Evolutionary conservation across 2,329 filamentous ascomycete species (phyloP), one percentile per base, ranked within the genome.

Genomic region (Curvularia spicifera): DNA sequence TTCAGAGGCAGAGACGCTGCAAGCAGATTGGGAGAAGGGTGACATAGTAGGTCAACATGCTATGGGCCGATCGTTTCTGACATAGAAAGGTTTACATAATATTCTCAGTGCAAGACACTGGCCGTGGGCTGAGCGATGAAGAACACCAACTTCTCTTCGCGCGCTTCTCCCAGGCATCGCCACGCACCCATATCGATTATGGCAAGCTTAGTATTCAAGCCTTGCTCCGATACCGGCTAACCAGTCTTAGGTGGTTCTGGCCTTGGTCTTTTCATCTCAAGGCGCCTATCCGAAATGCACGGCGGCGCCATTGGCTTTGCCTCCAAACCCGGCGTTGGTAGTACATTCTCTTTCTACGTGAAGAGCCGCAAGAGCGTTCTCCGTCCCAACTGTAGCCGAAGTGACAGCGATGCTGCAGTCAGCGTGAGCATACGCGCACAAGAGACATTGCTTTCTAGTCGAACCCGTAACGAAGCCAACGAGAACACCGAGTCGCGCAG

Each of bases 81-180:
- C 10, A 2, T n/a, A 57, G 68, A 4, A 66, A 70, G 15, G 52
- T 80, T 0, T 80, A 76, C 59, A 56, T 78, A 52, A 61, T 76
- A 5, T 72, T 77, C 35, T 70, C 70, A 1, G 75, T 80, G 2
- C 53, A 68, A 28, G 78, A 80, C 50, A 79, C 75, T 0, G 79
- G 79, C 1, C 68, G 74, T 10, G 79, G 79, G 1, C 66, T 81
- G 28, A 72, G 68, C 0, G 60, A 71, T 0, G 69, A 74, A 15
- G 78, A 80, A 43, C 76, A 74, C n/a, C 61, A 70, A 8, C 64
- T 68, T 1, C 63, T 76, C 12, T 76, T 76, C 39, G 60, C 67
- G 8, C 69, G 73, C 15, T 76, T 75, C 48, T 71, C 69, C 0
- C 72, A 71, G 51, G 68, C 72, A 22, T 70, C 69, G 8, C 72